Conservation (phyloP, 2,329 filamentous ascomycete species). For the Periconia sp. region DNA sequence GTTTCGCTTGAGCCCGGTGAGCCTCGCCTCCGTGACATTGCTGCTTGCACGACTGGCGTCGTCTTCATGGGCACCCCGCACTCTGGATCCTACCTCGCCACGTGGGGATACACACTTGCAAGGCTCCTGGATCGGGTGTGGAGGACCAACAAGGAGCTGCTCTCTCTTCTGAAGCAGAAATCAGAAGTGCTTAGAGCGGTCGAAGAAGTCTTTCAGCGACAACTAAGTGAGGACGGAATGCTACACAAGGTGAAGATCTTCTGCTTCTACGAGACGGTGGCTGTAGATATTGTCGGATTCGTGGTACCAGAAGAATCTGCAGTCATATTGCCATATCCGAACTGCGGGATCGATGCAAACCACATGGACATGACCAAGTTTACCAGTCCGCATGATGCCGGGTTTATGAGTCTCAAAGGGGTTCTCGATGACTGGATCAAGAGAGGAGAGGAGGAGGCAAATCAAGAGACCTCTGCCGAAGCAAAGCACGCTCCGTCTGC, state of each 20-base stretch:
- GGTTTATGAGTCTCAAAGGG: too few species aligned
- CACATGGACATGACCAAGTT: constrained; percentile 6
- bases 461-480: too few species aligned
- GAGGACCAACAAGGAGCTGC: too few species aligned
- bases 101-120: constrained; percentile 3
- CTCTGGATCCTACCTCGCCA: constrained; percentile 2
- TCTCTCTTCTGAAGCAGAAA: too few species aligned
- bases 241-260: constrained; percentile 1
- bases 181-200: too few species aligned
- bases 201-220: too few species aligned
- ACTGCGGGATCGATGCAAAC: constrained; percentile 3
- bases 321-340: constrained; percentile 1
- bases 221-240: too few species aligned
- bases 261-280: constrained; percentile 3
- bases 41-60: background rate
- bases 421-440: too few species aligned
- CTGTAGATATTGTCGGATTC: constrained; percentile 1
- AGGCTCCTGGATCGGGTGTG: too few species aligned
- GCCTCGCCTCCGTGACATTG: background rate
- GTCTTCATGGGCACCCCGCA: constrained; percentile 6
- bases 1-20: too few species aligned
- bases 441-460: too few species aligned
- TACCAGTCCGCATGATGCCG: background rate
- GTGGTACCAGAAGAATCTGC: constrained; percentile 1
- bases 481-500: too few species aligned